Evolutionary conservation across 2,329 filamentous ascomycete genomes (phyloP), one percentile per base, ranked within the genome.

Genomic region (Pseudogymnoascus sp.): DNA sequence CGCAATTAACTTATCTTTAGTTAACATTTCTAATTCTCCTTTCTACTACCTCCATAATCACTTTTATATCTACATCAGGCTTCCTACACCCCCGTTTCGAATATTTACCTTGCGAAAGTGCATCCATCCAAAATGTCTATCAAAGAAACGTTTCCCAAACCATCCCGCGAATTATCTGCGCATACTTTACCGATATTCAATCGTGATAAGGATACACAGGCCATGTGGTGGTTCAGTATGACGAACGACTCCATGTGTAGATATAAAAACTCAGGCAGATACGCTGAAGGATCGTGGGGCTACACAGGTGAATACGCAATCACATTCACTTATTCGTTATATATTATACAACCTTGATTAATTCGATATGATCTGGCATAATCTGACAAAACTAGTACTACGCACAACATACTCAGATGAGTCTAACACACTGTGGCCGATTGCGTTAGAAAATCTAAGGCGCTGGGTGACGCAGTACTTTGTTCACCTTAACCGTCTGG

Each of bases 81-180:
- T 34, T 56, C 49, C 11, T 34, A 53, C 25, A 34, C 11, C 12
- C 25, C 16, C 6, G 31, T 56, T 21, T 31, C 46, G 23, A 31
- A 31, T 53, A 53, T 53, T 53, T 31, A 31, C 42, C 18, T 14
- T 14, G 25, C 49, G 18, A 21, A 18, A 56, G 28, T 25, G 46
- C 23, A 31, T 38, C n/a, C 21, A 37, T 60, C 21, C 5, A 60
- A 38, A 14, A 60, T 60, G 56, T 60, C 31, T 36, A 60, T 60
- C 11, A 21, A 60, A 31, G 21, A 14, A 21, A 37, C 6, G 14
- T 60, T 60, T 40, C 31, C 56, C 8, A 16, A 1, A 1, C 16
- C 36, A 16, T 14, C 31, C 56, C 1, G 31, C 31, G 36, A 60
- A n/a, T 38, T 60, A n/a, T 60, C 3, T 38, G 18, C 5, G 18